These are phyloP conservation scores for Rachicladosporium sp. DNA, from an alignment of 2,329 filamentous ascomycete genomes.

Conservation along the genomic window DNA sequence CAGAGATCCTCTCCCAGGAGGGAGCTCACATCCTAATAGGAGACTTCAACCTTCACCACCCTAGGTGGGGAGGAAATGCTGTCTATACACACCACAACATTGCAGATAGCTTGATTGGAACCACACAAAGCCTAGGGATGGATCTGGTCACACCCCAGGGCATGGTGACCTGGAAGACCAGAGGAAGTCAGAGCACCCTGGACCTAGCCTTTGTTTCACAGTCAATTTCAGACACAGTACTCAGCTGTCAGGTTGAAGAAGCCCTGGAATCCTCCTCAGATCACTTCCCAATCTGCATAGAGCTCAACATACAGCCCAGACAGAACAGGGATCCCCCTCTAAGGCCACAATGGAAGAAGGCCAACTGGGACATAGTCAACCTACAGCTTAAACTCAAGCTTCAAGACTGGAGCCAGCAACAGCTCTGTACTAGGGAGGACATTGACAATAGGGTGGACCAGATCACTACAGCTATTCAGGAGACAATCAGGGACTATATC, in stretches of 20 bases:
- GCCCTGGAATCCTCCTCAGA: background rate
- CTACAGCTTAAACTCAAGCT: too few relatives aligned
- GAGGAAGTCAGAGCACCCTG: background rate
- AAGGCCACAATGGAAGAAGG: too few relatives aligned
- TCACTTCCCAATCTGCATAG: constrained; percentile 4
- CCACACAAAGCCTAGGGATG: background rate
- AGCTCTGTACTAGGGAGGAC: too few relatives aligned
- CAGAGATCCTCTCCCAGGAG: too few relatives aligned
- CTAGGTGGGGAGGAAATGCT: background rate
- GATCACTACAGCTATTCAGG: too few relatives aligned
- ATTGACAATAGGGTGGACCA: too few relatives aligned
- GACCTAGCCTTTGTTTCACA: background rate
- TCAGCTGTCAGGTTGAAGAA: background rate
- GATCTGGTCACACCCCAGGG: background rate
- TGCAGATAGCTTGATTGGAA: background rate
- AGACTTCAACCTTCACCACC: constrained; percentile 2
- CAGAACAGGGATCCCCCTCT: too few relatives aligned
- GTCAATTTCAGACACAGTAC: background rate
- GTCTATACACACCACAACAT: background rate
- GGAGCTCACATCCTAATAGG: constrained; percentile 1
- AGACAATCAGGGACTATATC: too few relatives aligned
- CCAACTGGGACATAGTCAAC: too few relatives aligned
- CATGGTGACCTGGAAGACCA: background rate
- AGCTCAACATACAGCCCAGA: too few relatives aligned
- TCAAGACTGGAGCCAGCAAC: too few relatives aligned